These are phyloP conservation scores for Posidonia australis DNA, from an alignment of 106 monocot species.

Conservation along the genomic window DNA sequence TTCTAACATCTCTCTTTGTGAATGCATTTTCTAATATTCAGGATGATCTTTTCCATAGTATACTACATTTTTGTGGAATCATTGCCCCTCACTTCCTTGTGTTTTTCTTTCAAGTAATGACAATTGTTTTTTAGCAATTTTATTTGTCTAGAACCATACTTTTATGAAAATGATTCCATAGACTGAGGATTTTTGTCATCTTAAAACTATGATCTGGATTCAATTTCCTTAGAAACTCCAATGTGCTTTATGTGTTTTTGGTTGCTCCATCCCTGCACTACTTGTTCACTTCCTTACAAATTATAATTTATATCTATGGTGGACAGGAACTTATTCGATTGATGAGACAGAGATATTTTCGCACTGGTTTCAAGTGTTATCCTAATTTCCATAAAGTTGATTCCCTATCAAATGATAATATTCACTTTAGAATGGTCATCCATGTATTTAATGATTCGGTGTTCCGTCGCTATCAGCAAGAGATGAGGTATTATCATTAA, in stretches of 20 bases:
- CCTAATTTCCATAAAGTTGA: constrained; percentile 78
- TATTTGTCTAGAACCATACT: neutral
- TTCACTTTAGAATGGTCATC: constrained; percentile 90
- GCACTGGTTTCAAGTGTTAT: constrained; percentile 85
- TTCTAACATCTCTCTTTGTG: too few relatives aligned
- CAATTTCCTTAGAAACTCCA: too few relatives aligned
- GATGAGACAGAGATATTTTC: constrained; percentile 78
- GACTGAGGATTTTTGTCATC: too few relatives aligned
- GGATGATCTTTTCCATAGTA: too few relatives aligned
- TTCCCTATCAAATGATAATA: constrained; percentile 48
- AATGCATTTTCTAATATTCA: too few relatives aligned
- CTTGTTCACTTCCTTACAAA: neutral
- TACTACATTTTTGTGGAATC: neutral
- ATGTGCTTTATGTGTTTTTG: too few relatives aligned
- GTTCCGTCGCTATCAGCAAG: constrained; percentile 90
- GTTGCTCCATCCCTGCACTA: neutral
- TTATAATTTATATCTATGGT: neutral
- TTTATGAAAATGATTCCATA: too few relatives aligned
- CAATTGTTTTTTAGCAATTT: neutral
- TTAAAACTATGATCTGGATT: too few relatives aligned
- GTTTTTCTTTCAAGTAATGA: neutral
- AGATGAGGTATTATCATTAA: constrained; percentile 60
- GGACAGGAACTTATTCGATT: constrained; percentile 83
- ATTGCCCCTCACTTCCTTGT: neutral
- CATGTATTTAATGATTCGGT: constrained; percentile 88